Conservation (phyloP, 345 rosid species). For the Geranium rotundifolium region DNA sequence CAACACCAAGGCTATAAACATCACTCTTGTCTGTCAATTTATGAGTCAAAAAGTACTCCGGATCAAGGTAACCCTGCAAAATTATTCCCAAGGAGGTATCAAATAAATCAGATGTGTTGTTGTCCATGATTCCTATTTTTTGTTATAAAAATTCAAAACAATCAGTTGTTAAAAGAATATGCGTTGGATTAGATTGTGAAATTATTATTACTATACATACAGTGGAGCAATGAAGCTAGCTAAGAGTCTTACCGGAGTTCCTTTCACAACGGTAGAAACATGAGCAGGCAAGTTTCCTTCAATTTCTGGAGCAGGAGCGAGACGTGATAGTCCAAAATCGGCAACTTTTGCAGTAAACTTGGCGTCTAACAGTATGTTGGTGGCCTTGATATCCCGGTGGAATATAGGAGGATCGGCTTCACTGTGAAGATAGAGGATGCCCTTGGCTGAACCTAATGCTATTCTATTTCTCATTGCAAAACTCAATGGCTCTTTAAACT, state of each 20-base stretch:
- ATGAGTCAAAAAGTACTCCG: conserved; percentile 88
- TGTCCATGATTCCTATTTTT: neutral
- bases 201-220: neutral
- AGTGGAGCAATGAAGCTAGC: neutral
- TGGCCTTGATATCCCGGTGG: conserved; percentile 92
- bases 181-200: neutral
- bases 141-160: no score
- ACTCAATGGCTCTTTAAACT: conserved; percentile 36
- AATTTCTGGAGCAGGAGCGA: conserved; percentile 71
- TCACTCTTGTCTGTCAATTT: conserved; percentile 94
- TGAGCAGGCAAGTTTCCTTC: conserved; percentile 64
- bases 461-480: conserved; percentile 59
- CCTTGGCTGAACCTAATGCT: conserved; percentile 75
- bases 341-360: conserved; percentile 83
- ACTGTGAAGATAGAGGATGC: conserved; percentile 72
- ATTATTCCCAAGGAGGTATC: neutral
- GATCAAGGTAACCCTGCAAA: conserved; percentile 93
- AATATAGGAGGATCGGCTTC: conserved; percentile 96
- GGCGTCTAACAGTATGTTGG: conserved; percentile 69
- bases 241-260: conserved; percentile 62
- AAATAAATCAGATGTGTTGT: neutral
- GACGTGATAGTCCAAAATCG: conserved; percentile 87
- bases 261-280: conserved; percentile 82
- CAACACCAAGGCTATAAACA: conserved; percentile 91
- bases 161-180: no score